These are phyloP conservation scores for Colletotrichum magnum DNA, from an alignment of 2,329 filamentous ascomycete species.

Conservation along the genomic window DNA sequence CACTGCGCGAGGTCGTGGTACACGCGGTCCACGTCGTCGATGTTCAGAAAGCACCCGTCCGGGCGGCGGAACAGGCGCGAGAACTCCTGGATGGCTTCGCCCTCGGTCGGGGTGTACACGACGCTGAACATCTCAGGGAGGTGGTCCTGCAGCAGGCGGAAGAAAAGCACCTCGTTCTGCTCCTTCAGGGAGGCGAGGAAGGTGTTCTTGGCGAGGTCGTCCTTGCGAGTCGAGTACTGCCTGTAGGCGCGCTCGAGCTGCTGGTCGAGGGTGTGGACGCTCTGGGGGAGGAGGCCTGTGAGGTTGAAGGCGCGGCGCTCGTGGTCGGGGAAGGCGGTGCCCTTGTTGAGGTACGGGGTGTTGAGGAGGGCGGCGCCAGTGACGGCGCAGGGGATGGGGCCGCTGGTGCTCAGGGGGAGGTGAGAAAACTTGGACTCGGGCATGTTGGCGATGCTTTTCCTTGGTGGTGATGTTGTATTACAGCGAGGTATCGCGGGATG, in stretches of 20 bases:
- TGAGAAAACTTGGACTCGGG: conserved; percentile 47
- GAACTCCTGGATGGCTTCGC: conserved; percentile 89
- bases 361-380: conserved; percentile 53
- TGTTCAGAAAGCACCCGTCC: conserved; percentile 86
- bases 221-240: conserved; percentile 76
- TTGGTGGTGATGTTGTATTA: conserved; percentile 2
- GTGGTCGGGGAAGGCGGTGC: conserved; percentile 79
- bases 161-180: conserved; percentile 89
- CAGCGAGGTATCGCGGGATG: too few relatives aligned
- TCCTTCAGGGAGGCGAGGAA: conserved; percentile 89
- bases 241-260: conserved; percentile 84
- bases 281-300: conserved; percentile 79
- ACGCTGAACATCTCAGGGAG: conserved; percentile 90
- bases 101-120: conserved; percentile 94
- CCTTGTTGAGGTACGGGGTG: conserved; percentile 77
- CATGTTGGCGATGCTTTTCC: neutral
- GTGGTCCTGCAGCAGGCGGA: conserved; percentile 80
- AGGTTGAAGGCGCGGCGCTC: conserved; percentile 81
- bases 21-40: conserved; percentile 76
- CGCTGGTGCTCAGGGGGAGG: conserved; percentile 53
- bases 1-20: conserved; percentile 77
- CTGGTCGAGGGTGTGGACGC: conserved; percentile 81
- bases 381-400: conserved; percentile 54
- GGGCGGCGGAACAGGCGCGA: conserved; percentile 83
- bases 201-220: conserved; percentile 85